Evolutionary conservation across 2,329 filamentous ascomycete species (phyloP), one percentile per base, ranked within the genome.

Genomic region (Diplocarpon rosae): DNA sequence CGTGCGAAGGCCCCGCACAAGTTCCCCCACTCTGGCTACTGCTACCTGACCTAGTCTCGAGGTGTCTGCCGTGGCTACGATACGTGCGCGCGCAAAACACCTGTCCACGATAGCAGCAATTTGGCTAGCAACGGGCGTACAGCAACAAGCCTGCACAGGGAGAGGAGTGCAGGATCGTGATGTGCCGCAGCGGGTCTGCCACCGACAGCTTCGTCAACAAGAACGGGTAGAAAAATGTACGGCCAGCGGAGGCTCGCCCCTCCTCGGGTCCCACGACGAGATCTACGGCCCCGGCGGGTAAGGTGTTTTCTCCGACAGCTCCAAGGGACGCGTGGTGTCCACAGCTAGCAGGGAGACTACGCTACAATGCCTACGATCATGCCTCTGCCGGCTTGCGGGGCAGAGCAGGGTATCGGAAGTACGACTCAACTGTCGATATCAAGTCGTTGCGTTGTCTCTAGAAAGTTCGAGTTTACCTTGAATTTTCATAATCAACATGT

Each of bases 201-300:
- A 73, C 66, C 1, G 68, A 75, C 0, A 65, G 65, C 1, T 85
- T 77, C 54, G 73, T 71, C 20, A 80, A 84, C 54, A 63, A 69
- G 44, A 58, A 56, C 39, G 78, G 78, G 1, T 63, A 57, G 13
- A 62, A 66, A 28, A 66, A 28, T 83, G 78, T 57, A 70, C 65
- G 0, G 55, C 64, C 7, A 70, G 72, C 35, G 79, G 80, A 8
- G 80, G 80, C 1, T 79, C 74, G 0, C 64, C 74, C 3, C 72
- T 85, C 0, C 65, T 84, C 0, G 69, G 71, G 50, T 75, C 69
- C 12, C 77, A 84, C 52, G 73, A 63, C 5, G 72, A 63, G 20
- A 69, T 81, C 0, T 84, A 83, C 52, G 79, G 73, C 27, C 79
- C 80, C 13, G 80, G 80, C 49, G 78, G 78, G 31, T 78, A 83